A percentile compares a stretch with the other conserved stretches of the same genome.
phyloP scores from a whole-genome alignment of 179 eudicot genomes.

The Patellifolia procumbens region DNA sequence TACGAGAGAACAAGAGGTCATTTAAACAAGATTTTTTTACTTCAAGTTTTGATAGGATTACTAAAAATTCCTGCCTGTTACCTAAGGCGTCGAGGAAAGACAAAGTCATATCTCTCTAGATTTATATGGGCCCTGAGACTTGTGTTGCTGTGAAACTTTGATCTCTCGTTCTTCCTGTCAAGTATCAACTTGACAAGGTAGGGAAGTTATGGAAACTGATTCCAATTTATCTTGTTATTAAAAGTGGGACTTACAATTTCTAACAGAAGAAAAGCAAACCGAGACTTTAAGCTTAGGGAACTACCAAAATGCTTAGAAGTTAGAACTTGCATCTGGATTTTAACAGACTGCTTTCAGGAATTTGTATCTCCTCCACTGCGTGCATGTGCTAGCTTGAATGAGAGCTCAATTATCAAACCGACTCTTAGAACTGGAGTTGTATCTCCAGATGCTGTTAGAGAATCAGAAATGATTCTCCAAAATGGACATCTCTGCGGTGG shows the following conservation, averaged over 20 bases:
- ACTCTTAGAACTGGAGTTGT: background rate
- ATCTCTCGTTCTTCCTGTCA: background rate
- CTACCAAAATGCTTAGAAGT: background rate
- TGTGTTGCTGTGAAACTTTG: background rate
- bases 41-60: background rate
- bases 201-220: background rate
- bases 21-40: background rate
- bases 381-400: background rate
- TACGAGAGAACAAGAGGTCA: background rate
- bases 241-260: too few relatives aligned
- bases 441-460: background rate
- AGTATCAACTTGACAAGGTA: too few relatives aligned
- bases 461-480: background rate
- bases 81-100: background rate
- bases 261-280: background rate
- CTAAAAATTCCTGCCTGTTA: background rate
- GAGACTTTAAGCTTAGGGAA: background rate
- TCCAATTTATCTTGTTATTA: background rate
- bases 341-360: background rate
- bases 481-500: background rate
- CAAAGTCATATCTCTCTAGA: background rate
- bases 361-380: background rate
- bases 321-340: background rate
- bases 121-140: background rate
- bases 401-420: background rate